A percentile compares a stretch with the other conserved stretches of the same genome.
phyloP scores from a whole-genome alignment of 345 rosid species.

The Combretum micranthum region DNA sequence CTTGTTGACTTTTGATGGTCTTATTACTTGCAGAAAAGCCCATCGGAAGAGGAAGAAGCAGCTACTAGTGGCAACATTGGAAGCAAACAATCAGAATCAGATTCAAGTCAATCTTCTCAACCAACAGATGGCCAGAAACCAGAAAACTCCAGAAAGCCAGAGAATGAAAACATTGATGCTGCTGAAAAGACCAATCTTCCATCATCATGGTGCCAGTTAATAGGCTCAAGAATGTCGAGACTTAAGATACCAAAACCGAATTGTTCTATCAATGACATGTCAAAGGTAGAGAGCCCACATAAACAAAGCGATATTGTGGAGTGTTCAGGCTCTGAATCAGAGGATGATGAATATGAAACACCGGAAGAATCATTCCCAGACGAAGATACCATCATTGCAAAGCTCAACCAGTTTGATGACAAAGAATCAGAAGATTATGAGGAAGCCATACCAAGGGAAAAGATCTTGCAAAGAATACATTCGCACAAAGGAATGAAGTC shows the following conservation, averaged over 20 bases:
- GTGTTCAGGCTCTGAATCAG: conserved; percentile 4
- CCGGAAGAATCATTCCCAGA: conserved; percentile 65
- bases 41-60: conserved; percentile 55
- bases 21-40: conserved; percentile 42
- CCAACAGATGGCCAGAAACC: conserved; percentile 10
- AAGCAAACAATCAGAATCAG: conserved; percentile 20
- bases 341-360: conserved; percentile 70
- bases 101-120: conserved; percentile 15
- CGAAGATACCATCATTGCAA: conserved; percentile 58
- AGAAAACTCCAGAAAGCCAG: conserved; percentile 10
- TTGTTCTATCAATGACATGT: conserved; percentile 11
- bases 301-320: not conserved
- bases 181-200: conserved; percentile 14
- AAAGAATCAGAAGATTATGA: conserved; percentile 49
- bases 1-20: not conserved
- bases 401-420: conserved; percentile 46
- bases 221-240: conserved; percentile 26
- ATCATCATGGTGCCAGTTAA: conserved; percentile 23
- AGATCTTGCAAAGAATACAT: conserved; percentile 65
- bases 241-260: conserved; percentile 29
- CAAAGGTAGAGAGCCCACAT: conserved; percentile 11
- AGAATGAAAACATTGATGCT: conserved; percentile 9
- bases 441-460: conserved; percentile 53
- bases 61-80: conserved; percentile 11
- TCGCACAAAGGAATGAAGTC: conserved; percentile 69